Base-by-base conservation (phyloP, 305 asterid genomes). In the Solanum hybrid region DNA sequence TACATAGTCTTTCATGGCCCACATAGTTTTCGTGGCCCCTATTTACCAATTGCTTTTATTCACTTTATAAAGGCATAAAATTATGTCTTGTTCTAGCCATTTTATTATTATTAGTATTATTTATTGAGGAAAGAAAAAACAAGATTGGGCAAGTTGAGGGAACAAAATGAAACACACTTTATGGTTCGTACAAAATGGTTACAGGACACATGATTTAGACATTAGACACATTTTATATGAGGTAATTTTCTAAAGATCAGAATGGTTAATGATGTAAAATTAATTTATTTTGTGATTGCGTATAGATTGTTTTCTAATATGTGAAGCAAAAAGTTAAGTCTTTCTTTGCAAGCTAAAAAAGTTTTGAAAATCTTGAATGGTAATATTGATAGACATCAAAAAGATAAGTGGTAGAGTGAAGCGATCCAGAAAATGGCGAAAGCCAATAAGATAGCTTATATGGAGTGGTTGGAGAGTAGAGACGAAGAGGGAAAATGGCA, bases 31-130 rank as follows among this genome's bases (percentile, higher is more conserved):
- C 40, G 20, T 20, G 87, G 87, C 2, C 88, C 87, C 87, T 10
- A 84, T 51, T 22, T 14, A 10, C 42, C 87, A 84, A 84, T 29
- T 84, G 88, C 42, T 51, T 84, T 84, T 84, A 20, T 84, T 84
- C 87, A 29, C 87, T 84, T 84, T 84, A 84, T 84, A 84, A 84
- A 84, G 75, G 40, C 29, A 84, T 51, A 84, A 82, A 51, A 40
- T 20, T 46, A 2, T 29, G 74, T 29, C 87, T 82, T 28, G 71
- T 82, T 82, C 18, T 83, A 24, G 40, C 22, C 75, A 29, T 84
- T 29, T 40, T 29, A 51, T 29, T 6, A 14, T 82, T 8, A 2
- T 40, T 8, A 26, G 28, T 13, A 5, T 20, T 20, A 20, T 34
- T 34, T 40, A 26, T 28, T 82, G 37, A 40, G 73, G 26, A 22